Conservation (phyloP, 2,329 filamentous ascomycete genomes). For the Hyphodiscus sp. region DNA sequence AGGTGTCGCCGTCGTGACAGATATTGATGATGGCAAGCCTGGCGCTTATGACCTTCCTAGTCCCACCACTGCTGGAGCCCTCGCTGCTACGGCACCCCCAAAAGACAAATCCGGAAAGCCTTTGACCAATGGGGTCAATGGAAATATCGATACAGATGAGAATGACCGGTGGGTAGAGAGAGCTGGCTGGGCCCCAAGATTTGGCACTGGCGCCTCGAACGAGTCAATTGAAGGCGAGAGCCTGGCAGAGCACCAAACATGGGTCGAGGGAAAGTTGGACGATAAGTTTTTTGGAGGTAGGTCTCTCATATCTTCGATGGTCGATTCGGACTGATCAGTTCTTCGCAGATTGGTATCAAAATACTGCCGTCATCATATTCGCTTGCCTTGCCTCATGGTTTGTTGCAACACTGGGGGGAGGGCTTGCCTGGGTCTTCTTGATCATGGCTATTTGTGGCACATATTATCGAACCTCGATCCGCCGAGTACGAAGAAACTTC, state of each 20-base stretch:
- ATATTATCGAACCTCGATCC: conserved; percentile 93
- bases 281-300: conserved; percentile 86
- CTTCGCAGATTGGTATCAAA: conserved; percentile 90
- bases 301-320: conserved; percentile 20
- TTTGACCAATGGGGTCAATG: conserved; percentile 40
- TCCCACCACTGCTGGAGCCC: conserved; percentile 62
- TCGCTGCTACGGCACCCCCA: conserved; percentile 43
- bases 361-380: conserved; percentile 88
- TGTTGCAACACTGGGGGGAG: conserved; percentile 80
- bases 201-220: conserved; percentile 59
- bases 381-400: conserved; percentile 88
- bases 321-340: conserved; percentile 9
- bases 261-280: conserved; percentile 74
- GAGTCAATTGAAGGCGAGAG: conserved; percentile 50
- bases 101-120: conserved; percentile 42
- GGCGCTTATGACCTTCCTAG: conserved; percentile 72
- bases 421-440: conserved; percentile 86
- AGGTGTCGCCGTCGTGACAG: conserved; percentile 67
- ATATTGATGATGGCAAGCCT: conserved; percentile 64
- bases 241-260: conserved; percentile 80
- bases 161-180: conserved; percentile 46
- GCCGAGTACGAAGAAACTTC: conserved; percentile 90
- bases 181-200: conserved; percentile 84
- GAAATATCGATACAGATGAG: conserved; percentile 43
- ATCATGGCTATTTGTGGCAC: conserved; percentile 89